phyloP scores from a whole-genome alignment of 2,329 filamentous ascomycete genomes.

The Microcyclospora pomicola region DNA sequence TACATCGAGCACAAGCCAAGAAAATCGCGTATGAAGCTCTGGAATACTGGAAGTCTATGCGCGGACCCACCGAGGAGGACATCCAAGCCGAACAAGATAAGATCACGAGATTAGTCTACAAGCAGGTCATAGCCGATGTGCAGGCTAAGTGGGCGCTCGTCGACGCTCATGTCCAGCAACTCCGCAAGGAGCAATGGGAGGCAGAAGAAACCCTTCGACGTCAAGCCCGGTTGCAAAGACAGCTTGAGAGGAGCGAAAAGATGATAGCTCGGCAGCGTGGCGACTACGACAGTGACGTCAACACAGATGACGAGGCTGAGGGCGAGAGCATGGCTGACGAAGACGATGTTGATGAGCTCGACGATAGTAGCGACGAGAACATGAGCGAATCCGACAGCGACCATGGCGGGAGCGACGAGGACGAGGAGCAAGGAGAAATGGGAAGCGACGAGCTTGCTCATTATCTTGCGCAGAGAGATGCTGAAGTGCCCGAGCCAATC shows the following conservation, averaged over 20 bases:
- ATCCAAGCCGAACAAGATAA: slow-evolving; percentile 64
- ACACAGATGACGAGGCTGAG: slow-evolving; percentile 6
- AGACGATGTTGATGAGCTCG: slow-evolving; percentile 31
- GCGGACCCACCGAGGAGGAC: slow-evolving; percentile 66
- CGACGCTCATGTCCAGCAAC: slow-evolving; percentile 42
- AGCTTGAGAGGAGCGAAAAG: slow-evolving; percentile 18
- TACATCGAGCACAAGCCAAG: slow-evolving; percentile 66
- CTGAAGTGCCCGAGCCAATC: slow-evolving; percentile 11
- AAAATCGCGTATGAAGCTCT: slow-evolving; percentile 64
- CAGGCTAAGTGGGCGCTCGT: slow-evolving; percentile 48
- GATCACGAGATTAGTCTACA: slow-evolving; percentile 53
- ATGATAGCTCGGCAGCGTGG: slow-evolving; percentile 20
- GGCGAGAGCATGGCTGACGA: slow-evolving; percentile 31
- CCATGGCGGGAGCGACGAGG: slow-evolving; percentile 33
- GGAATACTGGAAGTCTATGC: slow-evolving; percentile 59
- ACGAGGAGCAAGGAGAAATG: slow-evolving; percentile 35
- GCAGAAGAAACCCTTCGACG: slow-evolving; percentile 53
- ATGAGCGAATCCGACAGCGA: slow-evolving; percentile 51
- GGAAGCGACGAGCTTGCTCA: slow-evolving; percentile 37
- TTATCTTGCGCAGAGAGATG: slow-evolving; percentile 16
- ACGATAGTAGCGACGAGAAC: slow-evolving; percentile 32
- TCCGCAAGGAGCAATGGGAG: slow-evolving; percentile 44
- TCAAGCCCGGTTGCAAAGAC: slow-evolving; percentile 56
- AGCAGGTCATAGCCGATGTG: slow-evolving; percentile 52
- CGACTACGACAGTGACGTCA: slow-evolving; percentile 14